Evolutionary conservation across 768 basidiomycete species (phyloP).

Genomic region (Psilocybe cubensis): DNA sequence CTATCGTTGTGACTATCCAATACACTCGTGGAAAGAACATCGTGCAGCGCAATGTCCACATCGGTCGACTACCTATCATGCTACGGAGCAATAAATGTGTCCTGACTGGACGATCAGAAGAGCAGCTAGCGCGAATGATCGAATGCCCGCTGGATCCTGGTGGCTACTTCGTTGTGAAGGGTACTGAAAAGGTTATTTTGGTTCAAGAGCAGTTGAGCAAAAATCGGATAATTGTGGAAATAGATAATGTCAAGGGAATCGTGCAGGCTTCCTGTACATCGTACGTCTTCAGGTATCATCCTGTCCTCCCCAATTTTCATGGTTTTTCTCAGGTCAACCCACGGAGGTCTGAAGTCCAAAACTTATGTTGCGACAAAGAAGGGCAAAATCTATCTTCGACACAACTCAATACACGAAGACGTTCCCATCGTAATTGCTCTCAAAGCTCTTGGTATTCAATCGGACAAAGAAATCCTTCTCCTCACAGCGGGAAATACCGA

Average conservation of each 20-base stretch:
- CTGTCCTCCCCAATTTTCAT: background rate
- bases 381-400: conserved; percentile 92
- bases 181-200: conserved; percentile 98
- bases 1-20: conserved; percentile 91
- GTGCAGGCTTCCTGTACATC: conserved; percentile 97
- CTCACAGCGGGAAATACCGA: conserved; percentile 93
- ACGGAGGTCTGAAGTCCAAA: conserved; percentile 91
- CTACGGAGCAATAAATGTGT: conserved; percentile 94
- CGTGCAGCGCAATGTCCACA: conserved; percentile 84
- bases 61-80: conserved; percentile 96
- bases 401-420: conserved; percentile 97
- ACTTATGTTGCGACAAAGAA: conserved; percentile 97
- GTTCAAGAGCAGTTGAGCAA: conserved; percentile 99
- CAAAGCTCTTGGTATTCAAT: conserved; percentile 95
- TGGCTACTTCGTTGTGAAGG: conserved; percentile 99
- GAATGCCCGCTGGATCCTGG: conserved; percentile 99
- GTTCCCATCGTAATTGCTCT: conserved; percentile 95
- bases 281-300: conserved; percentile 49
- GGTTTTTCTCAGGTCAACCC: conserved; percentile 61
- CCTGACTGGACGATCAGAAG: conserved; percentile 74
- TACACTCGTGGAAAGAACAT: conserved; percentile 93
- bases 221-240: conserved; percentile 98
- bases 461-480: conserved; percentile 96
- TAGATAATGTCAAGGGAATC: conserved; percentile 84
- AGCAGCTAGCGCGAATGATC: conserved; percentile 89